Evolutionary conservation across 2,329 filamentous ascomycete species (phyloP).

Genomic region (Lachnellula subtilissima): DNA sequence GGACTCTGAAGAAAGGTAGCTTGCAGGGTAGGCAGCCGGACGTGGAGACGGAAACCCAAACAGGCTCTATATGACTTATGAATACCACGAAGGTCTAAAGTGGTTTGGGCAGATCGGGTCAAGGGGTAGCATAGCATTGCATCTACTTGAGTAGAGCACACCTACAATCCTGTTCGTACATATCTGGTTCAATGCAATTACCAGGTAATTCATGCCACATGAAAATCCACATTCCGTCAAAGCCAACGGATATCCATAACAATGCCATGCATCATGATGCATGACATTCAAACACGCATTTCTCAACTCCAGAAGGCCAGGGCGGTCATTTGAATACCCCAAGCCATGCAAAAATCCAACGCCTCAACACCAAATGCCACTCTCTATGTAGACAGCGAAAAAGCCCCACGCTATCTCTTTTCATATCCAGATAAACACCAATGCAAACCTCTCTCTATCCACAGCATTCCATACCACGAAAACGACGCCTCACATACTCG

Average conservation of each 20-base stretch:
- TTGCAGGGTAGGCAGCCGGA: slow-evolving; percentile 76
- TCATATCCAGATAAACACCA: neutral
- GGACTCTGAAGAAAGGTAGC: slow-evolving; percentile 70
- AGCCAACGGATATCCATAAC: neutral
- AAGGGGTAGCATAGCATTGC: neutral
- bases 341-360: too few relatives aligned
- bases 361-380: too few relatives aligned
- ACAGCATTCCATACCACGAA: neutral
- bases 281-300: too few relatives aligned
- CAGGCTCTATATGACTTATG: too few relatives aligned
- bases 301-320: too few relatives aligned
- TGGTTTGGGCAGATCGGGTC: neutral
- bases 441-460: neutral
- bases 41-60: slow-evolving; percentile 28
- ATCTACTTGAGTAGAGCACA: too few relatives aligned
- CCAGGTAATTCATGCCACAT: too few relatives aligned
- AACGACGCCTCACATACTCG: neutral
- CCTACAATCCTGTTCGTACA: too few relatives aligned
- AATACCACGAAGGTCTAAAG: too few relatives aligned
- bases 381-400: neutral
- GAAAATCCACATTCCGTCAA: neutral
- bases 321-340: too few relatives aligned
- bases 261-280: too few relatives aligned
- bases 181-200: too few relatives aligned
- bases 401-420: neutral